Evolutionary conservation across 495 filamentous ascomycete species (phyloP).

Genomic region (Oidiodendron maius): DNA sequence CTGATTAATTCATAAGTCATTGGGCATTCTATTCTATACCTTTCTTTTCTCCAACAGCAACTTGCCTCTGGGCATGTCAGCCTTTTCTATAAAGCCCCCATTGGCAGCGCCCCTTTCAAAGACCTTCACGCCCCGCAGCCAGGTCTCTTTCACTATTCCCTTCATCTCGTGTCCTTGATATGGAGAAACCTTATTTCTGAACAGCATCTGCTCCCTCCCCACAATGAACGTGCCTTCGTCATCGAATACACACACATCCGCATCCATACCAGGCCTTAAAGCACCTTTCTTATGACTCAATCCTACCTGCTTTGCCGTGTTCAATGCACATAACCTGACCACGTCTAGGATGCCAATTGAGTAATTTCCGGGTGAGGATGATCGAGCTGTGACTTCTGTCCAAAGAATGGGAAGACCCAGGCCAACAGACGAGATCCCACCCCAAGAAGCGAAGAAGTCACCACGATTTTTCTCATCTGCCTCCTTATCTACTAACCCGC

Average conservation of each 20-base stretch:
- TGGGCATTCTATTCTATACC: too few species aligned
- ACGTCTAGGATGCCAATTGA: slow-evolving; percentile 58
- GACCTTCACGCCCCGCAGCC: slow-evolving; percentile 74
- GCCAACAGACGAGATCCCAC: slow-evolving; percentile 90
- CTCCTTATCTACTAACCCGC: slow-evolving; percentile 16
- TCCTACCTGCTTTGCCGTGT: slow-evolving; percentile 88
- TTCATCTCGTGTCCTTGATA: slow-evolving; percentile 80
- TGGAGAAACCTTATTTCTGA: slow-evolving; percentile 90
- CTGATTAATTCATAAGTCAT: too few species aligned
- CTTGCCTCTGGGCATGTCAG: slow-evolving; percentile 44
- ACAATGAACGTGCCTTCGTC: slow-evolving; percentile 73
- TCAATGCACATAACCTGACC: slow-evolving; percentile 75
- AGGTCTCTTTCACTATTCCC: slow-evolving; percentile 84
- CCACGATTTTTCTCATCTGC: slow-evolving; percentile 42
- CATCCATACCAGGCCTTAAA: slow-evolving; percentile 79
- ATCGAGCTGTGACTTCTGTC: slow-evolving; percentile 63
- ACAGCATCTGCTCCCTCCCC: slow-evolving; percentile 64
- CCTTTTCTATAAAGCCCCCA: slow-evolving; percentile 55
- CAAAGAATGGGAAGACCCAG: slow-evolving; percentile 87
- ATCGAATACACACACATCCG: slow-evolving; percentile 90
- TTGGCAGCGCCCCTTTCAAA: slow-evolving; percentile 47
- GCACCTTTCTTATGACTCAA: slow-evolving; percentile 78
- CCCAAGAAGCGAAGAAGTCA: slow-evolving; percentile 95
- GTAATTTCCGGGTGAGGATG: slow-evolving; percentile 31
- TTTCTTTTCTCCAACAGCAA: slow-evolving; percentile 43